Base-by-base conservation (phyloP, 805 yeast species). In the Tetrapisispora fleetii region DNA sequence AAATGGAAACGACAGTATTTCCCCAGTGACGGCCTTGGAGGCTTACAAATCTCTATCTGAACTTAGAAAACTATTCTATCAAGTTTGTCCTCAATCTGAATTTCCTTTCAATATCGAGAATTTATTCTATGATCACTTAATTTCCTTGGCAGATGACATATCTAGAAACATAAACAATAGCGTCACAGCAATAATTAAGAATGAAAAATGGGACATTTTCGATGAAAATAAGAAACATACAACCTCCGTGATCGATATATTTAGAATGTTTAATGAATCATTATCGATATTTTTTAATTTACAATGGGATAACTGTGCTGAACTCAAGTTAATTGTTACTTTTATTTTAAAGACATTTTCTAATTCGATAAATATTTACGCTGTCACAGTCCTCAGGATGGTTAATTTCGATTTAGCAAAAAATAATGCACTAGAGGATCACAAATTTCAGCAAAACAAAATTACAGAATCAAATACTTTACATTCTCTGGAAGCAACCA, bases 211-310 rank as follows among this genome's bases (percentile, higher is more conserved):
- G 61, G 67, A 71, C 45, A 79, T 82, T 0, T 57, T 80, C 17
- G 78, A 78, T 52, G 69, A 71, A 40, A 68, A 64, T 1, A 68
- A 69, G 6, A 58, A 58, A 1, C 72, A 72, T 57, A 80, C 87
- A 51, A 69, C 78, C 2, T 84, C 91, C 0, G 85, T 83, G 1
- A 59, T 76, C 21, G 93, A 85, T 59, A 73, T 84, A 14, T 83
- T 84, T 62, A 72, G 78, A 10, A 71, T 85, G 60, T 73, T 85
- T 35, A 75, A 75, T 50, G 80, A 80, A 47, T 74, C 79, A 13
- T 59, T 85, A 19, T 65, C 69, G 4, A 70, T 85, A n/a, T 67
- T 90, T 41, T 71, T 71, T 16, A 73, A 72, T 3, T 73, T 86
- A 40, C 68, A 75, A 1, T 90, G 96, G 96, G 65, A 68, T 16